These are phyloP conservation scores for Pythium rishiriense DNA, from an alignment of 352 stramenopile genomes.

Conservation along the genomic window DNA sequence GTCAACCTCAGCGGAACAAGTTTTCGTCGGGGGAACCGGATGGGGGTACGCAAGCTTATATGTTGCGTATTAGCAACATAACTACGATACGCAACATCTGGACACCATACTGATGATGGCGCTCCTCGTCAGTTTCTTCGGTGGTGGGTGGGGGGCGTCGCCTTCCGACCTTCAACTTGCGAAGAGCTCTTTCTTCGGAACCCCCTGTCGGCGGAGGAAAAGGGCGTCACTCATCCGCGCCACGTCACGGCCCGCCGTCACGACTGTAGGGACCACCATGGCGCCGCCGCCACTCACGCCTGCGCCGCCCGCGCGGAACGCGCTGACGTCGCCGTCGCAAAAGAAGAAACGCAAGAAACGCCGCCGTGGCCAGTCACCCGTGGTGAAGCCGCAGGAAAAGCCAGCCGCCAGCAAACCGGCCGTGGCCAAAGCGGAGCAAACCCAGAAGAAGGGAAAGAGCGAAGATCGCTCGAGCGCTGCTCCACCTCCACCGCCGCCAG, in stretches of 20 bases:
- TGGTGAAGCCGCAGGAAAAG: background rate
- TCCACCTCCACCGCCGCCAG: too few relatives aligned
- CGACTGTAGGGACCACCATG: background rate
- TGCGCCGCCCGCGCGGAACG: background rate
- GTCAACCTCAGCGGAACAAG: too few relatives aligned
- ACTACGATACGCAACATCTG: background rate
- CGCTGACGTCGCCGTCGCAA: slow-evolving; percentile 8
- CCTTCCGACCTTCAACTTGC: slow-evolving; percentile 13
- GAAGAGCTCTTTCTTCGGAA: background rate
- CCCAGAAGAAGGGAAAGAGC: too few relatives aligned
- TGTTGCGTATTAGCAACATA: slow-evolving; percentile 5
- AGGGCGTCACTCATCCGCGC: background rate
- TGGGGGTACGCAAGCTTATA: background rate
- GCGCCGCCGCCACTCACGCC: too few relatives aligned
- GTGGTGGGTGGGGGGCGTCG: background rate
- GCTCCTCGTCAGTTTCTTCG: slow-evolving; percentile 12
- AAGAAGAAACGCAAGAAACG: slow-evolving; percentile 31
- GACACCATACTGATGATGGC: too few relatives aligned
- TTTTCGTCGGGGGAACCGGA: too few relatives aligned
- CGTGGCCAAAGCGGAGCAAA: too few relatives aligned
- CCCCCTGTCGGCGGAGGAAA: too few relatives aligned
- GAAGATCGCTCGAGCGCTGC: too few relatives aligned
- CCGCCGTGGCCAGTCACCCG: slow-evolving; percentile 18
- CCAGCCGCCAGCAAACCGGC: background rate
- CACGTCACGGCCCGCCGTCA: too few relatives aligned